These are phyloP conservation scores for Arthrobotrys musiformis DNA, from an alignment of 2,329 filamentous ascomycete genomes.

Conservation along the genomic window DNA sequence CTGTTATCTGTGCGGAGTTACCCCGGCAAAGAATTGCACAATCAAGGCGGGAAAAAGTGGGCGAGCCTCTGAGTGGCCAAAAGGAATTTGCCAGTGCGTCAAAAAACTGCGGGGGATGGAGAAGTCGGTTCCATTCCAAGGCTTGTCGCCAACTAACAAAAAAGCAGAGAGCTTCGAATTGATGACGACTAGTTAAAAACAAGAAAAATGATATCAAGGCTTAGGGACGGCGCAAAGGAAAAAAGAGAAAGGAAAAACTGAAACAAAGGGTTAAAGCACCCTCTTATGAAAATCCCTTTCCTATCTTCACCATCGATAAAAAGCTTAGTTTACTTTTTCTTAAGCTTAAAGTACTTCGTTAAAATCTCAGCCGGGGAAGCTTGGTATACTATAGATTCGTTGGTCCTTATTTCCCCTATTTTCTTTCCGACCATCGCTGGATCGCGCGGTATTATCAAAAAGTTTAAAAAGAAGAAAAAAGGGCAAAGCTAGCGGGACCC, in stretches of 20 bases:
- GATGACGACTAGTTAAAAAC: background rate
- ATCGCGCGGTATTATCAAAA: slow-evolving; percentile 24
- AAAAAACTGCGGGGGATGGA: slow-evolving; percentile 34
- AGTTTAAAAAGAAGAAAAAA: too few relatives aligned
- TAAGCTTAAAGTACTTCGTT: background rate
- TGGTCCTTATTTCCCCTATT: slow-evolving; percentile 37
- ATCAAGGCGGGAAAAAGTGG: background rate
- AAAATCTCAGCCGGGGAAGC: background rate
- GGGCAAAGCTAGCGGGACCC: slow-evolving; percentile 5
- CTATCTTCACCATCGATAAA: background rate
- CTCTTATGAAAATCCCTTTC: slow-evolving; percentile 51
- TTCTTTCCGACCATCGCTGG: slow-evolving; percentile 34
- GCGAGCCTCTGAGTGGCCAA: slow-evolving; percentile 28
- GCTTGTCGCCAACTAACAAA: slow-evolving; percentile 12
- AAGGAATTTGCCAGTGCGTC: slow-evolving; percentile 20
- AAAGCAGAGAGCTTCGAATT: background rate
- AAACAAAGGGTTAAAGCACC: slow-evolving; percentile 25
- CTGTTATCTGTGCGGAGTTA: slow-evolving; percentile 47
- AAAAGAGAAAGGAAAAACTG: background rate
- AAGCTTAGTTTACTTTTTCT: slow-evolving; percentile 34
- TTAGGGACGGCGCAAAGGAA: too few relatives aligned
- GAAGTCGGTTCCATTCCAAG: slow-evolving; percentile 33
- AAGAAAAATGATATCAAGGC: background rate
- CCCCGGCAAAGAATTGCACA: slow-evolving; percentile 16
- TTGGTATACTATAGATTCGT: background rate